phyloP scores from a whole-genome alignment of 2,329 filamentous ascomycete species.

The Cryphonectria naterciae region DNA sequence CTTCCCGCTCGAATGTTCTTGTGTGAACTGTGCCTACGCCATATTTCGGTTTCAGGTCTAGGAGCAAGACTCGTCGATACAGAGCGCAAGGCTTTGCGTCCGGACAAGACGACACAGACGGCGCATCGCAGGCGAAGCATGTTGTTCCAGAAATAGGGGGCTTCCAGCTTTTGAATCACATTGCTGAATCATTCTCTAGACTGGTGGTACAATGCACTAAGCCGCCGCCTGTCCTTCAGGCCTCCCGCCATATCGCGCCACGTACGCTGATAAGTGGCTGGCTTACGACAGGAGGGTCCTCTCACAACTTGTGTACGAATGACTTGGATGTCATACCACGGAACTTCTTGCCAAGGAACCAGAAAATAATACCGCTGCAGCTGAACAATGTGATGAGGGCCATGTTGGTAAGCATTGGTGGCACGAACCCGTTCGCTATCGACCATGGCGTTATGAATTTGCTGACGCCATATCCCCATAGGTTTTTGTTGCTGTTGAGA shows the following conservation, averaged over 20 bases:
- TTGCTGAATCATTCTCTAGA: neutral
- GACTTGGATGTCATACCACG: conserved; percentile 40
- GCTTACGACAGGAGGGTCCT: neutral
- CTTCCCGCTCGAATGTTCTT: neutral
- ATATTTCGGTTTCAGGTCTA: neutral
- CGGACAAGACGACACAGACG: neutral
- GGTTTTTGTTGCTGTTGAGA: conserved; percentile 34
- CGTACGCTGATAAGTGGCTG: neutral
- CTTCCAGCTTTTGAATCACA: neutral
- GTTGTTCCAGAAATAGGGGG: neutral
- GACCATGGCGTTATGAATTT: conserved; percentile 38
- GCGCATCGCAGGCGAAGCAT: neutral
- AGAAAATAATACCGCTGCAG: conserved; percentile 34
- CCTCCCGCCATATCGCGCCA: neutral
- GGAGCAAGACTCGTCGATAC: neutral
- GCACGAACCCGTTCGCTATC: conserved; percentile 33
- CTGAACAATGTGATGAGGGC: conserved; percentile 34
- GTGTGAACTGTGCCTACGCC: neutral
- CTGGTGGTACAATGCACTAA: neutral
- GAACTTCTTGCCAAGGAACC: conserved; percentile 39
- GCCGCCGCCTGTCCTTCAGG: neutral
- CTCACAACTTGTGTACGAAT: conserved; percentile 32
- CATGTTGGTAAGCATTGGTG: conserved; percentile 36
- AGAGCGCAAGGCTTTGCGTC: neutral
- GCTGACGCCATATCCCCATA: conserved; percentile 38